Evolutionary conservation across 1,139 yeast genomes (phyloP).

Genomic region (Candida labiduridarum): DNA sequence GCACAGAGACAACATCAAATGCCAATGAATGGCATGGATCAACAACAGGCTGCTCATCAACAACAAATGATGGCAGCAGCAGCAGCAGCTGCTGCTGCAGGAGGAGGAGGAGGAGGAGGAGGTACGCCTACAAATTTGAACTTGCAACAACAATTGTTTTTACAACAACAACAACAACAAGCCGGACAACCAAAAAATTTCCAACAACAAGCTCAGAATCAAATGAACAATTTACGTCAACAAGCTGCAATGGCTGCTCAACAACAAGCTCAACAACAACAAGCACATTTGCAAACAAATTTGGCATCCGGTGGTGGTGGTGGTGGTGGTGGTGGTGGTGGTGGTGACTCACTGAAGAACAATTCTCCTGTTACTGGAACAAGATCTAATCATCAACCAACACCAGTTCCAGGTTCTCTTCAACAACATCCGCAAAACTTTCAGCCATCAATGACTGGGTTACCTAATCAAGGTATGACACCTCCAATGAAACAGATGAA

Average conservation of each 20-base stretch:
- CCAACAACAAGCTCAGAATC: slow-evolving; percentile 55
- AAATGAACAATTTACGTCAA: slow-evolving; percentile 54
- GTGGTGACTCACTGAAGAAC: slow-evolving; percentile 16
- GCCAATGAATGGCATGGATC: slow-evolving; percentile 19
- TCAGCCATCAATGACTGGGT: slow-evolving; percentile 12
- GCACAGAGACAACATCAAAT: slow-evolving; percentile 15
- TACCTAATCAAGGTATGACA: slow-evolving; percentile 2
- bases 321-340: slow-evolving; percentile 6
- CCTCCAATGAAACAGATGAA: slow-evolving; percentile 6
- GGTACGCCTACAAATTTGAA: slow-evolving; percentile 15
- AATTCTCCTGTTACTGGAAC: slow-evolving; percentile 23
- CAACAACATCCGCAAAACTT: slow-evolving; percentile 19
- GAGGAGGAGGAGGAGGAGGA: too few species aligned
- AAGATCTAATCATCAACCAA: slow-evolving; percentile 20
- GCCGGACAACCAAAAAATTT: slow-evolving; percentile 33
- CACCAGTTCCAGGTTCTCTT: slow-evolving; percentile 10
- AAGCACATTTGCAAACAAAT: slow-evolving; percentile 20
- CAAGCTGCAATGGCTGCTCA: slow-evolving; percentile 42
- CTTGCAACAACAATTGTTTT: slow-evolving; percentile 29
- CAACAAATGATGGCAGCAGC: slow-evolving; percentile 21
- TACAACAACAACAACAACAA: slow-evolving; percentile 22
- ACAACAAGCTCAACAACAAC: slow-evolving; percentile 22
- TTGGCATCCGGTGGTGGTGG: slow-evolving; percentile 21
- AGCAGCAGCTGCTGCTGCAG: slow-evolving; percentile 10
- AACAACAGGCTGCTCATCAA: slow-evolving; percentile 20